A percentile compares a stretch with the other conserved stretches of the same genome.
Evolutionary conservation across 2,329 filamentous ascomycete genomes (phyloP).

Genomic region (Venturia nashicola): DNA sequence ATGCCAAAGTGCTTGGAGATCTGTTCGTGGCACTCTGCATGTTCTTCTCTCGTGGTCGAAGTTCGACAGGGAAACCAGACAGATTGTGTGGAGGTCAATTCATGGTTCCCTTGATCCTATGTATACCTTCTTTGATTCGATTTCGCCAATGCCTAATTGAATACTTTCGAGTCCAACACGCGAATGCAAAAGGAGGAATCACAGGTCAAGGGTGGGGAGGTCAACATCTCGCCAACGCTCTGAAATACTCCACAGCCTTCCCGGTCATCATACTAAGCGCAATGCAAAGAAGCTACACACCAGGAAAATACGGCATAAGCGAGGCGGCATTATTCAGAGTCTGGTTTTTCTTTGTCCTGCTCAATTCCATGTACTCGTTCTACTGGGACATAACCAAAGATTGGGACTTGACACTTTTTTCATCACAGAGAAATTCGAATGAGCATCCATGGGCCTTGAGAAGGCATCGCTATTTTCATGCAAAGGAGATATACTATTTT

Average conservation of each 20-base stretch:
- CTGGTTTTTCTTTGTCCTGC: conserved; percentile 55
- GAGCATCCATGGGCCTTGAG: conserved; percentile 70
- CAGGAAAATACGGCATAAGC: conserved; percentile 40
- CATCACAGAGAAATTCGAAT: conserved; percentile 43
- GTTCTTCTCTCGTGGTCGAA: conserved; percentile 62
- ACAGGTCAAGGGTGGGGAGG: conserved; percentile 57
- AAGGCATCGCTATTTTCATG: conserved; percentile 58
- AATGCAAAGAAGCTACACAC: conserved; percentile 63
- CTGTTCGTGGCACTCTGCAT: conserved; percentile 84
- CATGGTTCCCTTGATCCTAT: conserved; percentile 74
- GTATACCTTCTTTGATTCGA: conserved; percentile 72
- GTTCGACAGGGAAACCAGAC: conserved; percentile 70
- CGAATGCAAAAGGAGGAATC: conserved; percentile 34
- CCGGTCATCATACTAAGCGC: conserved; percentile 77
- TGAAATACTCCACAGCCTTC: conserved; percentile 90
- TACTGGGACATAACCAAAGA: conserved; percentile 97
- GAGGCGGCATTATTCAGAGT: conserved; percentile 43
- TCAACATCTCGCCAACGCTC: conserved; percentile 82
- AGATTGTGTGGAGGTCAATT: conserved; percentile 68
- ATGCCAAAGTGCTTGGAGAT: conserved; percentile 84
- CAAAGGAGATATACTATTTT: conserved; percentile 65
- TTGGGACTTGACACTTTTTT: conserved; percentile 86
- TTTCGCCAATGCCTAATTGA: conserved; percentile 87
- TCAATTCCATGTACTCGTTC: conserved; percentile 92
- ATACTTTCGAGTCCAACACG: conserved; percentile 57